phyloP scores from a whole-genome alignment of 2,329 filamentous ascomycete genomes.

The Neopestalotiopsis sp. region DNA sequence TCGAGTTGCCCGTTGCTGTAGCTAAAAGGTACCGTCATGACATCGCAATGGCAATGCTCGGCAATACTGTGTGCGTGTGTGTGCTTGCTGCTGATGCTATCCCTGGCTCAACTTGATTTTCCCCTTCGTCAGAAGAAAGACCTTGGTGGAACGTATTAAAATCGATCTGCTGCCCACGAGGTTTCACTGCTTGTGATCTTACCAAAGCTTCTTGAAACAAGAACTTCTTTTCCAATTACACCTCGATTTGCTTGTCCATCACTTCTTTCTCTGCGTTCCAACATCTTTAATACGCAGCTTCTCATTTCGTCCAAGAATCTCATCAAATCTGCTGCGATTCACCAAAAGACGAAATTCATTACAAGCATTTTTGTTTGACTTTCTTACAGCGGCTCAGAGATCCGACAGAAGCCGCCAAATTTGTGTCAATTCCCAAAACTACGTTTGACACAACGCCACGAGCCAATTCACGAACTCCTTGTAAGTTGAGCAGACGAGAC shows the following conservation, averaged over 20 bases:
- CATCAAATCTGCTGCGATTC: background rate
- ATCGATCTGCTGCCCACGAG: slow-evolving; percentile 17
- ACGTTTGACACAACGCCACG: background rate
- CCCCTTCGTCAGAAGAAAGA: background rate
- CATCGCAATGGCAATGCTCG: slow-evolving; percentile 12
- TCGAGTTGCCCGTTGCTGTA: slow-evolving; percentile 19
- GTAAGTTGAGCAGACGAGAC: background rate
- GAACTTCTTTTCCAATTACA: background rate
- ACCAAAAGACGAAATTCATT: background rate
- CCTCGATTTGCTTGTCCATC: too few species aligned
- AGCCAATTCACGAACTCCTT: background rate
- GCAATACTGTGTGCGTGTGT: background rate
- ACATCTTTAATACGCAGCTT: background rate
- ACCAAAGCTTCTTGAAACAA: background rate
- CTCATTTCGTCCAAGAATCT: too few species aligned
- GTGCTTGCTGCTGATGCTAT: background rate
- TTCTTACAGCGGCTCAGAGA: background rate
- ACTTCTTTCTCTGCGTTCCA: background rate
- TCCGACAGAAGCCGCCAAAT: background rate
- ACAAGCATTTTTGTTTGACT: background rate
- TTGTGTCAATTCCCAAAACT: background rate
- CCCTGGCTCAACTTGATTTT: background rate
- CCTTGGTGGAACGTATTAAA: slow-evolving; percentile 17
- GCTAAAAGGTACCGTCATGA: slow-evolving; percentile 20
- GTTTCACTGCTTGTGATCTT: slow-evolving; percentile 9